Base-by-base conservation (phyloP, 2,329 filamentous ascomycete genomes). In the Ascocoryne sarcoides region DNA sequence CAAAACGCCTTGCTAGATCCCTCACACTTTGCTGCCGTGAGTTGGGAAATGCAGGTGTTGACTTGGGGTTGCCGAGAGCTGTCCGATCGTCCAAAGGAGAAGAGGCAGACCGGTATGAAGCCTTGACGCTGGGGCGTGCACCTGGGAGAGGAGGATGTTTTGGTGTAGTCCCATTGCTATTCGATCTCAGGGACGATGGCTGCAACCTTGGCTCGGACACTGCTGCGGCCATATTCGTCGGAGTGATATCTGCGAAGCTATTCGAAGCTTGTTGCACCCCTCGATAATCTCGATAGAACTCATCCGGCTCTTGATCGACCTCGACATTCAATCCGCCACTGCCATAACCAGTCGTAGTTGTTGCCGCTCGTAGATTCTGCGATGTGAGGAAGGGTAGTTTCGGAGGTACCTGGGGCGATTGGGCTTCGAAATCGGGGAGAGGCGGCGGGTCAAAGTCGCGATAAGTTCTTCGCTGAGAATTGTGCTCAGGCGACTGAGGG, bases 1-100 rank as follows among this genome's bases (percentile, higher is more conserved):
- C 84, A 63, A 90, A 92, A 40, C 75, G 79, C 61, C 81, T 85
- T 54, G 84, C 79, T 47, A 92, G 68, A 57, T 92, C 84, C 63
- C 82, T 86, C 51, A 92, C 83, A 45, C 82, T 89, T n/a, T 78
- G 70, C 37, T 55, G 49, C 15, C 45, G 44, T 20, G 48, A 31
- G 17, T 47, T 51, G 2, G 46, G 29, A 16, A 44, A 43, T 20
- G 50, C 53, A 4, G 52, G 43, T 12, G 50, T 33, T 3, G 55
- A 48, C 26, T 52, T 60, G 10, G 49, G 39, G 34, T 37, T 48
- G 33, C 37, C 44, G 9, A 53, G 43, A 10, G 31, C 43, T 16
- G 40, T 38, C 35, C 50, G 67, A 52, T 68, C 48, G 28, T 59
- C 71, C 37, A 72, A 56, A 29, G 76, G 73, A 50, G 68, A 74